Percentiles rank a stretch among this genome's conserved stretches.
phyloP scores from a whole-genome alignment of 331 rosid genomes.

The Acacia concinna region DNA sequence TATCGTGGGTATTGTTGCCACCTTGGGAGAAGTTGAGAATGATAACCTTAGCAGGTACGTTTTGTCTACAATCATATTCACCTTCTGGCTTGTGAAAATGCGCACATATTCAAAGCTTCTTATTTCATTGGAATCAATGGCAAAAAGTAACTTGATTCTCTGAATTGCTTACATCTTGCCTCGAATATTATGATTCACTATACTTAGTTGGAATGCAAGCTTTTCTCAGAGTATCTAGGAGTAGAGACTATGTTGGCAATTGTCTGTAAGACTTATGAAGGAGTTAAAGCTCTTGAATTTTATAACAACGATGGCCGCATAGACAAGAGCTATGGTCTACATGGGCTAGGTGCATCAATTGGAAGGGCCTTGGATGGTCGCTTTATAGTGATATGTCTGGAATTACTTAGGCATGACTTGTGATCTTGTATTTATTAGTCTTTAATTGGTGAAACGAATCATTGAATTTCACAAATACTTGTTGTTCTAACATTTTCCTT shows the following conservation, averaged over 20 bases:
- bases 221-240: slow-evolving; percentile 85
- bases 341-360: slow-evolving; percentile 66
- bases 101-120: slow-evolving; percentile 5
- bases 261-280: slow-evolving; percentile 82
- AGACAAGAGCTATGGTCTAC: slow-evolving; percentile 62
- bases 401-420: slow-evolving; percentile 64
- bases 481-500: neutral
- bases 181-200: slow-evolving; percentile 30
- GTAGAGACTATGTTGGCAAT: slow-evolving; percentile 75
- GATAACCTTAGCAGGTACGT: slow-evolving; percentile 68
- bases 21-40: slow-evolving; percentile 69
- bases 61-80: slow-evolving; percentile 11
- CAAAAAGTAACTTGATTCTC: neutral
- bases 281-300: slow-evolving; percentile 75
- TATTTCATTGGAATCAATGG: neutral
- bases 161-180: neutral
- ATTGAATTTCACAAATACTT: neutral
- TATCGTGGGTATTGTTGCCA: slow-evolving; percentile 80
- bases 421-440: slow-evolving; percentile 24
- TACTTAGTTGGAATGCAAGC: slow-evolving; percentile 57
- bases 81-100: neutral
- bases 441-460: slow-evolving; percentile 23
- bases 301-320: slow-evolving; percentile 68
- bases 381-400: slow-evolving; percentile 78
- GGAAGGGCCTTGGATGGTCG: slow-evolving; percentile 80